Conservation (phyloP, 164 flowering plant species). For the Aristolochia californica region DNA sequence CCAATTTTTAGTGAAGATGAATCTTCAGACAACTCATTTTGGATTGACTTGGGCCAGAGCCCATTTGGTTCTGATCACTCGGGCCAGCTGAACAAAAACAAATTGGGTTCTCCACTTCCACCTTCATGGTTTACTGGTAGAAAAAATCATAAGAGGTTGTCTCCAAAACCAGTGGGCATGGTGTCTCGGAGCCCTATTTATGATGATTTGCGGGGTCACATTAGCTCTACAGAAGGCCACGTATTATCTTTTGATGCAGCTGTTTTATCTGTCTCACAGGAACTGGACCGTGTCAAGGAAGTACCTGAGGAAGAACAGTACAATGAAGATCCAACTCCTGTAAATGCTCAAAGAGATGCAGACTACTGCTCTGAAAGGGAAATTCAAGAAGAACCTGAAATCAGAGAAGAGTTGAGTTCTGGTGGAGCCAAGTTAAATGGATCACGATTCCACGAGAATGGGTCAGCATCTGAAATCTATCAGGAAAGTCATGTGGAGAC, state of each 20-base stretch:
- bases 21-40: conserved; percentile 47
- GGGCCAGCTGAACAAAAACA: conserved; percentile 27
- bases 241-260: conserved; percentile 57
- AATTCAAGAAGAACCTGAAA: conserved; percentile 30
- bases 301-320: conserved; percentile 36
- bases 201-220: conserved; percentile 23
- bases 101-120: conserved; percentile 38
- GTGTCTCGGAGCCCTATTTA: conserved; percentile 30
- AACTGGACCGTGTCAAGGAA: conserved; percentile 32
- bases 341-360: conserved; percentile 6
- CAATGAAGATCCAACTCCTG: conserved; percentile 13
- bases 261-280: conserved; percentile 43
- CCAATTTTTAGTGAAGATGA: conserved; percentile 67
- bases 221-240: conserved; percentile 21
- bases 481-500: conserved; percentile 23
- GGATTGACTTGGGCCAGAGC: conserved; percentile 71
- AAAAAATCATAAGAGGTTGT: conserved; percentile 24
- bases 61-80: conserved; percentile 41
- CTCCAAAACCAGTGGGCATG: conserved; percentile 30
- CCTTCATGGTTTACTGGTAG: conserved; percentile 42
- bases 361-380: conserved; percentile 19
- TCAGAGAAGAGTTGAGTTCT: conserved; percentile 9
- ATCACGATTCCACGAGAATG: conserved; percentile 9
- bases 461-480: conserved; percentile 23
- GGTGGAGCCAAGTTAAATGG: conserved; percentile 16